phyloP scores from a whole-genome alignment of 257 asterid genomes.

The Nicotiana obtusifolia region DNA sequence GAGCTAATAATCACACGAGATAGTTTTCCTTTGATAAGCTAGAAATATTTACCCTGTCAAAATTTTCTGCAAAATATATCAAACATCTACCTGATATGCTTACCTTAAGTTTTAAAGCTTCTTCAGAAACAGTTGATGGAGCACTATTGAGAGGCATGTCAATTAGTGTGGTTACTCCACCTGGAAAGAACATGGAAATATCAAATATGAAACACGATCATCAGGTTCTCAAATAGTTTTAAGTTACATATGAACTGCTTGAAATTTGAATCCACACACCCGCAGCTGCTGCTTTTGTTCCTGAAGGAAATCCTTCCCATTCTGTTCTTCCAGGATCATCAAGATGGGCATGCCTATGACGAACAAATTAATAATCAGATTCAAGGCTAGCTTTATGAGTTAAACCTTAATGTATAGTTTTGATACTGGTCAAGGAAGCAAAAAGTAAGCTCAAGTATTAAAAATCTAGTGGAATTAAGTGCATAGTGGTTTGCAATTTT shows the following conservation, averaged over 20 bases:
- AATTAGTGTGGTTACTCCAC: constrained; percentile 88
- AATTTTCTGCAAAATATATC: not conserved
- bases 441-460: not conserved
- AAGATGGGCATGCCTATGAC: constrained; percentile 78
- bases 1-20: not conserved
- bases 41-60: constrained; percentile 4
- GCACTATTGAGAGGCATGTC: constrained; percentile 93
- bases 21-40: not conserved
- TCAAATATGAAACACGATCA: not conserved
- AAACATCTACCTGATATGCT: not conserved
- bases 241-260: not conserved
- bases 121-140: constrained; percentile 89
- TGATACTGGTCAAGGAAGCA: not conserved
- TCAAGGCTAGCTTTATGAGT: not conserved
- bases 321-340: constrained; percentile 97
- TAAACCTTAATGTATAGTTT: constrained; percentile 1
- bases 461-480: not conserved
- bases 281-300: constrained; percentile 97
- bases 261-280: constrained; percentile 39
- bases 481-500: not conserved
- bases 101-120: constrained; percentile 83
- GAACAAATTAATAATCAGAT: not conserved
- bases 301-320: constrained; percentile 99
- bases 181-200: constrained; percentile 30
- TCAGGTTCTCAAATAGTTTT: not conserved